A percentile compares a stretch with the other conserved stretches of the same genome.
phyloP scores from a whole-genome alignment of 495 filamentous ascomycete genomes.

The Aspergillus campestris region DNA sequence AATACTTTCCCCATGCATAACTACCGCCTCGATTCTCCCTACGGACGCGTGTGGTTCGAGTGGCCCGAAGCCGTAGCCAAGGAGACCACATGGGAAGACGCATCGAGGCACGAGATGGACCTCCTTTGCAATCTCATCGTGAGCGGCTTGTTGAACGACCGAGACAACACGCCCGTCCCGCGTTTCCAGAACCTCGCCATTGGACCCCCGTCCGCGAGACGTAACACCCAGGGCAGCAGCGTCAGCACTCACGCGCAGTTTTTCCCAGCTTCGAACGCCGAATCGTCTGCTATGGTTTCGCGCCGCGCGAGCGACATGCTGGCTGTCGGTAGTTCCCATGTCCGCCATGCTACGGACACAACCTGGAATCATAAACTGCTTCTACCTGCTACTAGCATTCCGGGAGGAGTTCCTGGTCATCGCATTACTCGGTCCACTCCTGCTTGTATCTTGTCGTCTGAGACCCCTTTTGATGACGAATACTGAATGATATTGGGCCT shows the following conservation, averaged over 20 bases:
- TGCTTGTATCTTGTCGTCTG: slow-evolving; percentile 6
- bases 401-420: slow-evolving; percentile 6
- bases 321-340: neutral
- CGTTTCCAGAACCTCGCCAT: too few relatives aligned
- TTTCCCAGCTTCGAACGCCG: slow-evolving; percentile 1
- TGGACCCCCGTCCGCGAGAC: neutral
- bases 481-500: neutral
- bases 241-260: too few relatives aligned
- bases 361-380: slow-evolving; percentile 9
- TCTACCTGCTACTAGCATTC: slow-evolving; percentile 2
- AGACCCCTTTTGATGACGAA: too few relatives aligned
- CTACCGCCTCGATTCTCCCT: slow-evolving; percentile 14
- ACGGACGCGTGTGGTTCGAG: slow-evolving; percentile 24
- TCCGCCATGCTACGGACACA: neutral
- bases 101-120: slow-evolving; percentile 15
- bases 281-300: slow-evolving; percentile 1
- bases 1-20: slow-evolving; percentile 14
- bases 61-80: slow-evolving; percentile 13
- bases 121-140: slow-evolving; percentile 14
- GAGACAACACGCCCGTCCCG: neutral
- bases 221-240: neutral
- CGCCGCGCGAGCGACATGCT: slow-evolving; percentile 10
- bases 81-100: slow-evolving; percentile 13
- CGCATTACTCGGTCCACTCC: slow-evolving; percentile 18
- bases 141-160: slow-evolving; percentile 10